Conservation (phyloP, 495 filamentous ascomycete genomes). For the Bathelium albidoporum region DNA sequence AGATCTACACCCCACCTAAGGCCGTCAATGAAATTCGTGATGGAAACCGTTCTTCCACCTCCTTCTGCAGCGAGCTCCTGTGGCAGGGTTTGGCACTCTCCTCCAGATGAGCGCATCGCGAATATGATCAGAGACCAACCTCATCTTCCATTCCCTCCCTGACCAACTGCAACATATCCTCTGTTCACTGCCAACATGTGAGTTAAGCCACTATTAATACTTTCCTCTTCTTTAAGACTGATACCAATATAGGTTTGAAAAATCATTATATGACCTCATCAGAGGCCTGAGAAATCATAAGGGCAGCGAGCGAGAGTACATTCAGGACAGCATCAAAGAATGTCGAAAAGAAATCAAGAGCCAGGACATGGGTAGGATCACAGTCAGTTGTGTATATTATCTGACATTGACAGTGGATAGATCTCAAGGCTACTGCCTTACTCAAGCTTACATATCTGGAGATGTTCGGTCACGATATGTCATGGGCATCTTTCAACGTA, state of each 20-base stretch:
- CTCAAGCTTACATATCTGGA: constrained; percentile 94
- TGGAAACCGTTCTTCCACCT: too few species aligned
- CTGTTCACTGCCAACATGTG: not conserved
- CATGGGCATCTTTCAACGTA: constrained; percentile 96
- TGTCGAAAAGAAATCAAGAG: constrained; percentile 82
- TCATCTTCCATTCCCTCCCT: not conserved
- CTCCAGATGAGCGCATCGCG: not conserved
- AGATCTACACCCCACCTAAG: not conserved
- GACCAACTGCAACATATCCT: not conserved
- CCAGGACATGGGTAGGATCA: constrained; percentile 70
- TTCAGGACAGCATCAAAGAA: constrained; percentile 83
- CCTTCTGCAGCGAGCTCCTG: too few species aligned
- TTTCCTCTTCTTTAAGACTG: not conserved
- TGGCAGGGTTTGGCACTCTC: not conserved
- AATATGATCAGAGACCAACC: not conserved
- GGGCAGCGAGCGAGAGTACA: constrained; percentile 86
- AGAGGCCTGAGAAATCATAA: constrained; percentile 88
- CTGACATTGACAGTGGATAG: constrained; percentile 38
- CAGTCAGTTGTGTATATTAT: not conserved
- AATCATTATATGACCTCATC: constrained; percentile 97
- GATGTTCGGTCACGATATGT: constrained; percentile 99
- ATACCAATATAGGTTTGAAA: constrained; percentile 72
- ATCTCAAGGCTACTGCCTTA: constrained; percentile 90
- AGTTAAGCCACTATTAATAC: not conserved
- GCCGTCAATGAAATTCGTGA: too few species aligned